These are phyloP conservation scores for Laetiporus sulphureus DNA, from an alignment of 1,284 basidiomycete species.

Conservation along the genomic window DNA sequence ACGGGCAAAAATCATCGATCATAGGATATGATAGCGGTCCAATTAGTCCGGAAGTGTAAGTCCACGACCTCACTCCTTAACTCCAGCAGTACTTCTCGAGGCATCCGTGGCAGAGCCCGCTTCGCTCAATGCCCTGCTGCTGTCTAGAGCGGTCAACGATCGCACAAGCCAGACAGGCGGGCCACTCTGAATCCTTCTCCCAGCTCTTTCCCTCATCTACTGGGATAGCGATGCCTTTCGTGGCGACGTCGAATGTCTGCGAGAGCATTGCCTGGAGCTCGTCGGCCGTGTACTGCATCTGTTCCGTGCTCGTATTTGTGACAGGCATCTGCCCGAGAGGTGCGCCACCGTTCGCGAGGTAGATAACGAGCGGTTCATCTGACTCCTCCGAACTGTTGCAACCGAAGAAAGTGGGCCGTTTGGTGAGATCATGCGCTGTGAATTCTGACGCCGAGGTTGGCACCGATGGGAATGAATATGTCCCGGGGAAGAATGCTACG, in stretches of 20 bases:
- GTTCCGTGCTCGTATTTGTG: conserved; percentile 35
- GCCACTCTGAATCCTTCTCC: conserved; percentile 31
- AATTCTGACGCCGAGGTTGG: conserved; percentile 27
- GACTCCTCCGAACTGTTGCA: conserved; percentile 24
- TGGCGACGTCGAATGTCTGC: conserved; percentile 33
- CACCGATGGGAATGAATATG: conserved; percentile 36
- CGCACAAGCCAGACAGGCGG: conserved; percentile 37
- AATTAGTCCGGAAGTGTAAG: neutral
- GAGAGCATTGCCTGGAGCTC: conserved; percentile 34
- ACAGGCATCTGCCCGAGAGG: conserved; percentile 32
- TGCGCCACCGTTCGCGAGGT: conserved; percentile 35
- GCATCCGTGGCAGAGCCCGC: conserved; percentile 31
- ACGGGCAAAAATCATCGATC: no score
- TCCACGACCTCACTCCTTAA: conserved; percentile 4
- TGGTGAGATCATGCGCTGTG: conserved; percentile 27
- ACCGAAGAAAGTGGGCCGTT: conserved; percentile 39
- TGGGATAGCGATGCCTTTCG: conserved; percentile 30
- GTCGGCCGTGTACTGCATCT: conserved; percentile 24
- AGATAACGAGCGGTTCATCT: conserved; percentile 22
- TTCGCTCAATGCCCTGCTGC: conserved; percentile 21
- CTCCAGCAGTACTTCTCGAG: conserved; percentile 35
- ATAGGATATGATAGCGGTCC: neutral
- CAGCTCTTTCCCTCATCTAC: no score
- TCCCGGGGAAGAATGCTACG: conserved; percentile 26
- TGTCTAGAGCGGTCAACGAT: conserved; percentile 34